Evolutionary conservation across 1,284 basidiomycete species (phyloP).

Genomic region (Cryptococcus amylolentus): DNA sequence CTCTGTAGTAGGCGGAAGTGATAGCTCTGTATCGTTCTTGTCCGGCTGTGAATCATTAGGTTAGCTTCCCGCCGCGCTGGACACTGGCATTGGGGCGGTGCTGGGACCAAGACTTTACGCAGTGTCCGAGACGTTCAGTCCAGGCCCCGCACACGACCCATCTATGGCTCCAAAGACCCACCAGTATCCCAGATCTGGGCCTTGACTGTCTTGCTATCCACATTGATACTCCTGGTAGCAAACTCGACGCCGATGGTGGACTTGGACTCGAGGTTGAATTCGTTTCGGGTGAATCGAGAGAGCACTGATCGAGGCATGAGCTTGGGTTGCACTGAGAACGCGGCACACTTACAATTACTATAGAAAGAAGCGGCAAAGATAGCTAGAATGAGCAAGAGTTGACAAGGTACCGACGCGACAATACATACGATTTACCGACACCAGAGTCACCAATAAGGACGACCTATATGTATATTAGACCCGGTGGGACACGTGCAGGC

Average conservation of each 20-base stretch:
- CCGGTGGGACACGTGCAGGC: not conserved
- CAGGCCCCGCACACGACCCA: not conserved
- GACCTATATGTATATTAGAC: constrained; percentile 57
- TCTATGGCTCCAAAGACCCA: constrained; percentile 47
- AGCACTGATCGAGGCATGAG: constrained; percentile 46
- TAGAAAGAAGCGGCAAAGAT: not conserved
- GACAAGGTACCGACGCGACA: not conserved
- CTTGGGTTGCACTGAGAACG: not conserved
- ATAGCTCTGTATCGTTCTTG: constrained; percentile 99
- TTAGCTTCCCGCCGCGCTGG: not conserved
- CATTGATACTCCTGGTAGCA: constrained; percentile 89
- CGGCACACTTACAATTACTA: constrained; percentile 48
- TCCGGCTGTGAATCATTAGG: constrained; percentile 61
- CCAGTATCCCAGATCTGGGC: constrained; percentile 99
- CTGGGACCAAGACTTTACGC: not conserved
- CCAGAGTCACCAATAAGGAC: constrained; percentile 99
- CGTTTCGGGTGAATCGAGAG: constrained; percentile 96
- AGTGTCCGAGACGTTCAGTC: not conserved
- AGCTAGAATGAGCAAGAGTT: not conserved
- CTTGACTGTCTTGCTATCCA: constrained; percentile 96
- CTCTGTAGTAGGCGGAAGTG: constrained; percentile 98
- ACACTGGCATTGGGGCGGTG: not conserved
- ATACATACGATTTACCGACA: constrained; percentile 81
- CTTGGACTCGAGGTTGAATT: constrained; percentile 98
- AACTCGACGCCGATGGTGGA: constrained; percentile 99